These are phyloP conservation scores for Carex cristatella DNA, from an alignment of 176 grass and related monocot species.

Conservation along the genomic window DNA sequence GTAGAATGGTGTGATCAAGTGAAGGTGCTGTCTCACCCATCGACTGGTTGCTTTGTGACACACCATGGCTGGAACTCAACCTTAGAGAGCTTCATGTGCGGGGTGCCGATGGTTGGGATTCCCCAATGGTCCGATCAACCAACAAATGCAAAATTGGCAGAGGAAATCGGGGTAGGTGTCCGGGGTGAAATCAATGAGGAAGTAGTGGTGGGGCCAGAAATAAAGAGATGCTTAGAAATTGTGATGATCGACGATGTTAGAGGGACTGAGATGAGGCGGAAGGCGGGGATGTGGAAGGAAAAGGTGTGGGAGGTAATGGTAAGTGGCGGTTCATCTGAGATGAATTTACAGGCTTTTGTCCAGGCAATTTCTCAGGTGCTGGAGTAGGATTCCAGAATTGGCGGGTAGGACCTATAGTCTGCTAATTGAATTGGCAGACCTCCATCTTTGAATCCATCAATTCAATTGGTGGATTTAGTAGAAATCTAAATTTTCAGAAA, in stretches of 20 bases:
- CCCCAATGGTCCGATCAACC: conserved; percentile 28
- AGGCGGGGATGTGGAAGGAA: conserved; percentile 12
- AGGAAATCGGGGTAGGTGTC: conserved; percentile 12
- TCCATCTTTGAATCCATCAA: too few relatives aligned
- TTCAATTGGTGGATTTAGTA: too few relatives aligned
- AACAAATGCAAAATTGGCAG: conserved; percentile 21
- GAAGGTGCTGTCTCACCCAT: conserved; percentile 33
- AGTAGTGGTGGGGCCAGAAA: conserved; percentile 11
- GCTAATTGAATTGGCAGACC: too few relatives aligned
- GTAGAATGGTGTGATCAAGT: conserved; percentile 52
- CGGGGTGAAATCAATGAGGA: not conserved
- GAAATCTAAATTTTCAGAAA: too few relatives aligned
- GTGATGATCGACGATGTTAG: conserved; percentile 24
- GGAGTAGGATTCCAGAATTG: too few relatives aligned
- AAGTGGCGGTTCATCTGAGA: conserved; percentile 15
- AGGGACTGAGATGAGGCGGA: conserved; percentile 17
- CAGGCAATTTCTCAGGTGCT: not conserved
- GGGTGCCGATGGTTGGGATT: conserved; percentile 26
- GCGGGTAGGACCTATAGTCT: too few relatives aligned
- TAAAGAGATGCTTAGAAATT: conserved; percentile 22
- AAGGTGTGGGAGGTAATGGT: conserved; percentile 14
- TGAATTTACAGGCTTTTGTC: conserved; percentile 27
- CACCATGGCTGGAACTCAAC: conserved; percentile 44
- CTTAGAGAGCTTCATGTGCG: conserved; percentile 33
- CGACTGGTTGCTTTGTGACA: conserved; percentile 35